Conservation (phyloP, 169 alveolate species). For the Eimeria necatrix region DNA sequence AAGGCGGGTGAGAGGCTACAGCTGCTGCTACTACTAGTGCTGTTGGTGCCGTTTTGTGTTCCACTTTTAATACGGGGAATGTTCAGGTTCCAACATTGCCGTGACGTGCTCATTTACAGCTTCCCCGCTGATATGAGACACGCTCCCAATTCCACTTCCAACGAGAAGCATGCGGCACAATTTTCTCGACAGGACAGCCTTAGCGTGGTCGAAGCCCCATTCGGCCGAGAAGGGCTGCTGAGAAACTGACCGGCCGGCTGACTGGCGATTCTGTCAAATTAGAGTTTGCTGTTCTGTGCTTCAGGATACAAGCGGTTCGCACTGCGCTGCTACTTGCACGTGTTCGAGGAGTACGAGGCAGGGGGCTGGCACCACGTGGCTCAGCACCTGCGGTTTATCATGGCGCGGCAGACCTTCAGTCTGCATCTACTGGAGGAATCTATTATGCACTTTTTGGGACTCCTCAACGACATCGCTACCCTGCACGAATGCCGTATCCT, state of each 20-base stretch:
- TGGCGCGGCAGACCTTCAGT: slow-evolving; percentile 85
- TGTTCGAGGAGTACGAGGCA: slow-evolving; percentile 79
- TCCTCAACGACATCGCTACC: slow-evolving; percentile 80
- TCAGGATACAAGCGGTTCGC: slow-evolving; percentile 85
- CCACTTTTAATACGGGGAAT: no score
- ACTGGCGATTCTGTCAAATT: no score
- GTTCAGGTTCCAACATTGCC: no score
- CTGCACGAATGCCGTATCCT: slow-evolving; percentile 11
- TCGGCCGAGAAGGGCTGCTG: no score
- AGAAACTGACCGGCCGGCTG: no score
- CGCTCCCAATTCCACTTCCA: no score
- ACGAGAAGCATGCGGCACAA: no score
- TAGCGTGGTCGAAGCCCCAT: no score
- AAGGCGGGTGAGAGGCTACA: slow-evolving; percentile 72
- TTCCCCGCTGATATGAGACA: no score
- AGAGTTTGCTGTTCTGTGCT: neutral
- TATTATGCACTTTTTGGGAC: slow-evolving; percentile 79
- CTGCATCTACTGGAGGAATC: slow-evolving; percentile 81
- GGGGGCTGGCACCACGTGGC: slow-evolving; percentile 82
- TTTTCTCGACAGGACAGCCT: no score
- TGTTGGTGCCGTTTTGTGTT: neutral
- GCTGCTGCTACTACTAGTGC: neutral
- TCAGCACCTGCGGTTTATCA: slow-evolving; percentile 85
- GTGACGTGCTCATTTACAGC: no score
- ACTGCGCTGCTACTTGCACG: slow-evolving; percentile 83